Evolutionary conservation across 1,284 basidiomycete genomes (phyloP).

Genomic region (Coniophora puteana): DNA sequence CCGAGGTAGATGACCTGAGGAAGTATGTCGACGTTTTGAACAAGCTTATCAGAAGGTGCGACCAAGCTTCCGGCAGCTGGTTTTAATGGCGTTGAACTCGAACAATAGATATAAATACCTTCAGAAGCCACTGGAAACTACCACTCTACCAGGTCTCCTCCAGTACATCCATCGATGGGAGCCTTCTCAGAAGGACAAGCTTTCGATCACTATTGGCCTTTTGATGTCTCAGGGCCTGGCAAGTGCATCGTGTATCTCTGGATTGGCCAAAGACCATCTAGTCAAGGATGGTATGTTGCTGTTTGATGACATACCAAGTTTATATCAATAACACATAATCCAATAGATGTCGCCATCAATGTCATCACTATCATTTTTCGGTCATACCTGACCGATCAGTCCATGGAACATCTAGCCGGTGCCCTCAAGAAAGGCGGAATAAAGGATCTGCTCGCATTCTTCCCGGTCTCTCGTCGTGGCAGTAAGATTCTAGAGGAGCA

Average conservation of each 20-base stretch:
- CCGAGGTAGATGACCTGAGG: constrained; percentile 81
- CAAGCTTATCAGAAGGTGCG: constrained; percentile 89
- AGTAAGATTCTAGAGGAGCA: constrained; percentile 76
- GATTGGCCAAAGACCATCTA: constrained; percentile 90
- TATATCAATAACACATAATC: constrained; percentile 3
- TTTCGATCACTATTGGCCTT: constrained; percentile 78
- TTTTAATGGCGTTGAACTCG: constrained; percentile 10
- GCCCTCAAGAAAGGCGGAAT: constrained; percentile 80
- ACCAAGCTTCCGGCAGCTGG: background rate
- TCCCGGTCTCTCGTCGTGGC: constrained; percentile 80
- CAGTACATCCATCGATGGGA: constrained; percentile 90
- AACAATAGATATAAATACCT: constrained; percentile 90
- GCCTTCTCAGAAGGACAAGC: constrained; percentile 72
- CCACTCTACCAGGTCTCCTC: constrained; percentile 77
- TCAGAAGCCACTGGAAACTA: constrained; percentile 91
- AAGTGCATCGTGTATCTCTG: constrained; percentile 72
- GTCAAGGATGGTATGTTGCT: constrained; percentile 78
- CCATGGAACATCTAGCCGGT: constrained; percentile 82
- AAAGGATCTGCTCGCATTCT: constrained; percentile 84
- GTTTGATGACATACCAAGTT: background rate
- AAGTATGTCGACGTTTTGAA: constrained; percentile 92
- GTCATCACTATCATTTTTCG: constrained; percentile 81
- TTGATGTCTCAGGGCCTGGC: constrained; percentile 82
- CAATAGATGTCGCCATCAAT: constrained; percentile 67
- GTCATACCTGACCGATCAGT: constrained; percentile 74